Conservation (phyloP, 768 basidiomycete genomes). For the Thelephora ganbajun region DNA sequence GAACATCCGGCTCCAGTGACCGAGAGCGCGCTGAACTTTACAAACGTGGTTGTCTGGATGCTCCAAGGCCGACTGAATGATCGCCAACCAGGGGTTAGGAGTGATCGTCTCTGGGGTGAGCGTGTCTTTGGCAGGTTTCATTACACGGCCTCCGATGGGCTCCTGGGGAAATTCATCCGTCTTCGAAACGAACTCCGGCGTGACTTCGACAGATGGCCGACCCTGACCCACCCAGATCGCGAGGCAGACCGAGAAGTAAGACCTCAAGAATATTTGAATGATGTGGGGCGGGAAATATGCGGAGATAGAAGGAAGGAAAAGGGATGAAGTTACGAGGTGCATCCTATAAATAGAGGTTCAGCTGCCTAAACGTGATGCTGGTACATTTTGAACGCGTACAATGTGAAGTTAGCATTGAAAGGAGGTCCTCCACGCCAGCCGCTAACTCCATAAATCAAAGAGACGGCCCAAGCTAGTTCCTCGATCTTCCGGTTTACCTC, state of each 20-base stretch:
- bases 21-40: constrained; percentile 36
- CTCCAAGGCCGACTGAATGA: constrained; percentile 36
- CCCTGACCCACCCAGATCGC: constrained; percentile 45
- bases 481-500: constrained; percentile 43
- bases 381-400: constrained; percentile 23
- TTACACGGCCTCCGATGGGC: background rate
- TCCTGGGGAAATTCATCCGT: constrained; percentile 12
- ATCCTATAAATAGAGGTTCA: constrained; percentile 24
- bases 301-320: constrained; percentile 42
- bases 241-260: constrained; percentile 39
- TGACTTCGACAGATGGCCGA: constrained; percentile 33
- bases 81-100: constrained; percentile 46
- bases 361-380: constrained; percentile 3
- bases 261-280: constrained; percentile 38
- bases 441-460: constrained; percentile 40
- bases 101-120: constrained; percentile 21
- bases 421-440: constrained; percentile 31
- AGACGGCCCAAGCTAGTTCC: constrained; percentile 44
- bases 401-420: constrained; percentile 47
- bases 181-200: constrained; percentile 27
- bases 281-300: constrained; percentile 22
- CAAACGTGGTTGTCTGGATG: constrained; percentile 47
- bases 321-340: constrained; percentile 50
- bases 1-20: constrained; percentile 30
- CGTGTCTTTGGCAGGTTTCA: constrained; percentile 15